These are phyloP conservation scores for Scytalidium sp. DNA, from an alignment of 2,329 filamentous ascomycete genomes.

Conservation along the genomic window DNA sequence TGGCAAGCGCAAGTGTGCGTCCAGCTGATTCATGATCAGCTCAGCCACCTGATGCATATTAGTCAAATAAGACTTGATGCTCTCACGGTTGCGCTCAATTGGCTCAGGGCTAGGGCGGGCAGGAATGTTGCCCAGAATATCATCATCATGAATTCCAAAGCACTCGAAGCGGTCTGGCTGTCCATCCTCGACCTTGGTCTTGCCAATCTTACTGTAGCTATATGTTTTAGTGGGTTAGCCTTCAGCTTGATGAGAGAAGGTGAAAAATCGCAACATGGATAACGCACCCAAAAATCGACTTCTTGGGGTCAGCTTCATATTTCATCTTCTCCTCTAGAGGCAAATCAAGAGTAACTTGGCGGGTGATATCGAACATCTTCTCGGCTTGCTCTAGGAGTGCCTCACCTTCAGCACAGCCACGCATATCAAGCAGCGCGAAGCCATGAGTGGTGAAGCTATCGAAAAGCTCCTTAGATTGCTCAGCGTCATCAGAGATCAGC, in stretches of 20 bases:
- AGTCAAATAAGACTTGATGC: too few species aligned
- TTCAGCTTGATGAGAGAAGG: too few species aligned
- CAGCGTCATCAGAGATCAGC: too few species aligned
- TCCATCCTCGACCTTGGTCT: conserved; percentile 9
- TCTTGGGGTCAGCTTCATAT: conserved; percentile 41
- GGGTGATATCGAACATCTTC: conserved; percentile 7
- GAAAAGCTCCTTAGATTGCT: conserved; percentile 6
- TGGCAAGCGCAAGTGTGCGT: conserved; percentile 2
- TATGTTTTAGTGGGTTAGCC: too few species aligned
- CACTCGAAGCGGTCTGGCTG: conserved; percentile 4
- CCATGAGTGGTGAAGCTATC: conserved; percentile 8
- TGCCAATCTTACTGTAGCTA: too few species aligned
- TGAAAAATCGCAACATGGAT: not conserved
- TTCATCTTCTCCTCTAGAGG: conserved; percentile 44
- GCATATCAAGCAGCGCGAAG: conserved; percentile 12
- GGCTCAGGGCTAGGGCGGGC: too few species aligned
- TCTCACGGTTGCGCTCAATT: too few species aligned
- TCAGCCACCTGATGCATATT: too few species aligned
- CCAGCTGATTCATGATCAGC: too few species aligned
- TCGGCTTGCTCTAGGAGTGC: conserved; percentile 10
- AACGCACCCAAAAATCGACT: conserved; percentile 4
- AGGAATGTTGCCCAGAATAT: conserved; percentile 4
- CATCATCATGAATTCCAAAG: conserved; percentile 5
- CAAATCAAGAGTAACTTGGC: conserved; percentile 28
- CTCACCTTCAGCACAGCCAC: conserved; percentile 7